Base-by-base conservation (phyloP, 805 yeast species). In the Cyberlindnera bimundalis region DNA sequence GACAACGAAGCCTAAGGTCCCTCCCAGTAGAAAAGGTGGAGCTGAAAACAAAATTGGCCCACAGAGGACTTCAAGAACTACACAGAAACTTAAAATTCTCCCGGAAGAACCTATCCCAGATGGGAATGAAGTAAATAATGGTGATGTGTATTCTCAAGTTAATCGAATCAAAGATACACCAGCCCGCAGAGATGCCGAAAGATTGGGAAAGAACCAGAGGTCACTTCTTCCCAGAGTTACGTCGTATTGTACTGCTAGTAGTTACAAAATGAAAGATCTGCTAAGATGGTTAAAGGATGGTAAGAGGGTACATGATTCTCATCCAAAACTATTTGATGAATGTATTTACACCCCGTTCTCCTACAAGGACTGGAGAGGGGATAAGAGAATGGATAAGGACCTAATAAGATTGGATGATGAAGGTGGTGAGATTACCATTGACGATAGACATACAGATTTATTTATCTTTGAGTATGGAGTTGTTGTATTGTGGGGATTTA, bases 391-490 rank as follows among this genome's bases (percentile, higher is more conserved):
- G 47, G 66, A 59, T 29, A 64, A 65, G 35, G 75, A 72, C 46
- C 62, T 79, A 10, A 84, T 84, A 7, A 64, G 95, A 47, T 64
- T 91, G 28, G 96, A 88, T 45, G 96, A 87, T 54, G 96, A 90
- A 60, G 98, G 98, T 42, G 96, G 96, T 24, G 96, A 89, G 51
- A 86, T 91, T 37, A 91, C 88, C 53, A 81, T 91, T 35, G 88
- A 90, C 38, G 83, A 81, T 53, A 73, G 77, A 44, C 73, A 76
- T 21, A 81, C 81, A 9, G 98, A 90, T 58, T 70, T 89, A 8
- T 93, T 90, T 57, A 69, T 93, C 7, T 93, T 93, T 66, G 96
- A 90, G 55, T 93, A 93, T 62, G 99, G 99, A 16, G 99, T 93
- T n/a, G 80, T 88, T 24, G 96, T 93, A 2, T 66, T 93, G 68